Evolutionary conservation across 106 monocot genomes (phyloP).

Genomic region (Hemerocallis citrina): DNA sequence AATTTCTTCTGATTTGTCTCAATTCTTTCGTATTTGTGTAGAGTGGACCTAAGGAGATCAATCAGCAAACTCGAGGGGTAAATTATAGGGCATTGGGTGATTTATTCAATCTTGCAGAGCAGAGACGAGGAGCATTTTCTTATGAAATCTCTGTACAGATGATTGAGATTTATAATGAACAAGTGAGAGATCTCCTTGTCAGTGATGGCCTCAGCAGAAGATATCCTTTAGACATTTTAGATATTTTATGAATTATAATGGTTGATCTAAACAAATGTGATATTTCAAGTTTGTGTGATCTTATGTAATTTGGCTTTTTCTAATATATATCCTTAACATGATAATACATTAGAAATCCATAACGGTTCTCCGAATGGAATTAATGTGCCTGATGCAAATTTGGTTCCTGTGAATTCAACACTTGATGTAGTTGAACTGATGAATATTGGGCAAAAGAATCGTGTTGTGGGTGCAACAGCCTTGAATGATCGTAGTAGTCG

Average conservation of each 20-base stretch:
- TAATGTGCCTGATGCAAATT: constrained; percentile 86
- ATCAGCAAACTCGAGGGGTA: constrained; percentile 61
- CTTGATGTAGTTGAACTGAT: constrained; percentile 85
- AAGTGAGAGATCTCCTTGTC: constrained; percentile 95
- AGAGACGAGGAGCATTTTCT: constrained; percentile 56
- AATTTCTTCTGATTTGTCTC: no score
- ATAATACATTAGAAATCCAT: constrained; percentile 81
- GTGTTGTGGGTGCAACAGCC: constrained; percentile 83
- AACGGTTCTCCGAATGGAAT: constrained; percentile 85
- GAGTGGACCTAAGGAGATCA: constrained; percentile 76
- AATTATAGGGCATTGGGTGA: constrained; percentile 89
- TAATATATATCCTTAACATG: constrained; percentile 74
- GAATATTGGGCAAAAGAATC: constrained; percentile 80
- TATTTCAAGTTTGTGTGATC: no score
- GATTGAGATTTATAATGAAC: constrained; percentile 99
- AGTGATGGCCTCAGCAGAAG: constrained; percentile 64
- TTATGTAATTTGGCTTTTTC: no score
- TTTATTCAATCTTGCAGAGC: constrained; percentile 71
- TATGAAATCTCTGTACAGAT: constrained; percentile 94
- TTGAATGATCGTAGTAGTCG: constrained; percentile 97
- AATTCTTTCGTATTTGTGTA: constrained; percentile 18
- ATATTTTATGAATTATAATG: no score
- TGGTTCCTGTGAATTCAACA: constrained; percentile 73
- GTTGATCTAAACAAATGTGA: no score
- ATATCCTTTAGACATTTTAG: constrained; percentile 48